Evolutionary conservation across 805 yeast genomes (phyloP).

Genomic region (Candida peoriensis): DNA sequence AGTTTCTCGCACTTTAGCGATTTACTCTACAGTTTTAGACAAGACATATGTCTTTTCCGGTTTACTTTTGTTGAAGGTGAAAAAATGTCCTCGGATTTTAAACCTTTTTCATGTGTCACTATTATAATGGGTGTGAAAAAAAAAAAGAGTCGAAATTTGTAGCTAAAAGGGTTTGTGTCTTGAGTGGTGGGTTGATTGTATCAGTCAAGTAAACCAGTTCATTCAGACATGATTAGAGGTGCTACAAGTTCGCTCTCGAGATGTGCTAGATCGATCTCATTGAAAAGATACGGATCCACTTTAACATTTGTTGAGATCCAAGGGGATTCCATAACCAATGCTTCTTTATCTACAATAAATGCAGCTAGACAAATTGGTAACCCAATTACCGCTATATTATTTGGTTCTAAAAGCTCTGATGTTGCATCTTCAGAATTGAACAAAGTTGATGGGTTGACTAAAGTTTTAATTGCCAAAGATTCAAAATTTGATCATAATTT

Average conservation of each 20-base stretch:
- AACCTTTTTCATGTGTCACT: not conserved
- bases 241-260: constrained; percentile 3
- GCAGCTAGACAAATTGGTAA: constrained; percentile 77
- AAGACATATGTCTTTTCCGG: too few relatives aligned
- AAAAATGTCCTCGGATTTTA: too few relatives aligned
- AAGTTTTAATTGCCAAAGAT: constrained; percentile 50
- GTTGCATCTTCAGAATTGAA: constrained; percentile 44
- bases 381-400: constrained; percentile 73
- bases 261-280: not conserved
- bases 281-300: constrained; percentile 55
- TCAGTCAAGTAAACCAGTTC: not conserved
- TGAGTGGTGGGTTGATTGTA: not conserved
- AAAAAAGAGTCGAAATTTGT: too few relatives aligned
- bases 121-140: too few relatives aligned
- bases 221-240: constrained; percentile 14
- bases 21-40: too few relatives aligned
- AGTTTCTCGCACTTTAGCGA: too few relatives aligned
- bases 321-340: constrained; percentile 51
- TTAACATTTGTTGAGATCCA: constrained; percentile 69
- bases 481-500: constrained; percentile 59
- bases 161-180: too few relatives aligned
- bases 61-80: too few relatives aligned
- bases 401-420: constrained; percentile 56
- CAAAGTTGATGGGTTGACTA: constrained; percentile 39
- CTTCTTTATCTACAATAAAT: constrained; percentile 63